A percentile compares a stretch with the other conserved stretches of the same genome.
Conservation (phyloP, 2,329 filamentous ascomycete genomes). For the Chlorencoelia australis region DNA sequence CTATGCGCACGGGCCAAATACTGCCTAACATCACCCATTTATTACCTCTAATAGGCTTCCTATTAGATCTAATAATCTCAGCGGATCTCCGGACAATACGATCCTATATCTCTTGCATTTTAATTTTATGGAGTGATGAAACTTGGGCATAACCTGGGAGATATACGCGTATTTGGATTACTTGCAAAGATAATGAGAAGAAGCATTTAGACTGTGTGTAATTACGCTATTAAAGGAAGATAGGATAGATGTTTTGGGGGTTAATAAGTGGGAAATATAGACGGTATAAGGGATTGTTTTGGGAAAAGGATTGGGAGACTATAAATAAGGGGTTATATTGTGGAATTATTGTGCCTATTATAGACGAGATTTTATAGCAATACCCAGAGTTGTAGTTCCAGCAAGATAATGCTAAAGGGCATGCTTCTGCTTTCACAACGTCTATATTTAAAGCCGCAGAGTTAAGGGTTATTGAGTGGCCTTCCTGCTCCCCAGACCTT, state of each 20-base stretch:
- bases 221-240: constrained; percentile 9
- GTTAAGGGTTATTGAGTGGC: too few species aligned
- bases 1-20: too few species aligned
- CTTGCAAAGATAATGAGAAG: constrained; percentile 1
- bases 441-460: too few species aligned
- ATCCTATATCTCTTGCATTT: too few species aligned
- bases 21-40: too few species aligned
- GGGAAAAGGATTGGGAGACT: constrained; percentile 11
- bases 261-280: too few species aligned
- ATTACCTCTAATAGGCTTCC: too few species aligned
- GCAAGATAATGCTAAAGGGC: constrained; percentile 11
- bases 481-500: too few species aligned
- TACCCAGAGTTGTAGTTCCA: constrained; percentile 7
- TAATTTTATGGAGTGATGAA: constrained; percentile 8
- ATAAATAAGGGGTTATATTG: constrained; percentile 10
- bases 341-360: constrained; percentile 9
- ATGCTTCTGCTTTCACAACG: too few species aligned
- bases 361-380: constrained; percentile 8
- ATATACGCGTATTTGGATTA: constrained; percentile 3
- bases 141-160: constrained; percentile 9
- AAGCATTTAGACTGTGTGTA: constrained; percentile 9
- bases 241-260: constrained; percentile 15
- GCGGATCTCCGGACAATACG: too few species aligned
- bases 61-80: too few species aligned
- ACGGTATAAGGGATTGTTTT: constrained; percentile 9